Percentiles rank a stretch among this genome's conserved stretches.
phyloP scores from a whole-genome alignment of 1,284 basidiomycete genomes.

The Rhodotorula sp. region DNA sequence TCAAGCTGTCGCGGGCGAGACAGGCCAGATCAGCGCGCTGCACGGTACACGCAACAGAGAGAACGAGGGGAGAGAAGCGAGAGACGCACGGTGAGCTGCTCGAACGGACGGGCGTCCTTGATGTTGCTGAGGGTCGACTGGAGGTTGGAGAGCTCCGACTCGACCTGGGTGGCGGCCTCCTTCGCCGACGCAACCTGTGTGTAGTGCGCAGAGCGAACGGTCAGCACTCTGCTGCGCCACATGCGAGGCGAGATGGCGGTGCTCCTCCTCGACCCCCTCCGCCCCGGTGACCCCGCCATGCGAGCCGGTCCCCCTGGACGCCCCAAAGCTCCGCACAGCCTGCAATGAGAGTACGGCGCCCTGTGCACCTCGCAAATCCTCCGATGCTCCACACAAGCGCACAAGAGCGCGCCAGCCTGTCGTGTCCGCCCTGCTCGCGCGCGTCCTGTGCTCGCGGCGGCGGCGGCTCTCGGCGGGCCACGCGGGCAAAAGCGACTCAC shows the following conservation, averaged over 20 bases:
- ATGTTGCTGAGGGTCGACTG: constrained; percentile 96
- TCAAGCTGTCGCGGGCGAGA: constrained; percentile 61
- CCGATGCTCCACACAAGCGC: background rate
- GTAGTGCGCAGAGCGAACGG: background rate
- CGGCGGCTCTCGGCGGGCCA: too few relatives aligned
- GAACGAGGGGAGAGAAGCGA: background rate
- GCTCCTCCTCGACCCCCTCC: background rate
- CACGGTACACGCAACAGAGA: background rate
- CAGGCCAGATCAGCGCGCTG: background rate
- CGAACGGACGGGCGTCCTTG: constrained; percentile 94
- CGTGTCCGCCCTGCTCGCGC: too few relatives aligned
- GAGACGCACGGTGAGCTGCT: constrained; percentile 81
- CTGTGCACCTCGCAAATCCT: too few relatives aligned
- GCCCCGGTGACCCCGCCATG: background rate
- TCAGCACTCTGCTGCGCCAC: background rate
- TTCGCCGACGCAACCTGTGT: constrained; percentile 82
- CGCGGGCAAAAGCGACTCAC: constrained; percentile 59
- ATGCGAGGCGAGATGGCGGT: background rate
- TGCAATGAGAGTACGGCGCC: too few relatives aligned
- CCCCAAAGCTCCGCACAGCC: too few relatives aligned
- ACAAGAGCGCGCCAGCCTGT: background rate
- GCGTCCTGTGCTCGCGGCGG: too few relatives aligned
- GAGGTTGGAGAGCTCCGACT: constrained; percentile 87
- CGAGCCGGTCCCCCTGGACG: too few relatives aligned
- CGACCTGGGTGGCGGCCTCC: constrained; percentile 88